Percentiles rank a stretch among this genome's conserved stretches.
Evolutionary conservation across 768 basidiomycete species (phyloP).

Genomic region (Russula olivacea): DNA sequence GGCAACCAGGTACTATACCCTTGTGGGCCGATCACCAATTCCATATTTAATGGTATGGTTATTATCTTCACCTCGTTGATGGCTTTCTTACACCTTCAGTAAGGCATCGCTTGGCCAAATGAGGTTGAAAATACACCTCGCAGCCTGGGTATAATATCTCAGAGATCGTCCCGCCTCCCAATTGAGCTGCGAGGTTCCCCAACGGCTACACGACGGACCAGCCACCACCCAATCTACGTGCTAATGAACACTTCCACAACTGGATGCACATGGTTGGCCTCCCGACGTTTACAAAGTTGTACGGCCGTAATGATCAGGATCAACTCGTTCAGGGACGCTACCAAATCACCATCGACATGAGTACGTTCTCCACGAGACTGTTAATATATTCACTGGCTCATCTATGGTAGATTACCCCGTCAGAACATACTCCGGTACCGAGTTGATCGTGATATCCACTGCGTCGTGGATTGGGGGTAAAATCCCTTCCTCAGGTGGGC

Average conservation of each 20-base stretch:
- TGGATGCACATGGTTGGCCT: conserved; percentile 99
- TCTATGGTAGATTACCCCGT: too few relatives aligned
- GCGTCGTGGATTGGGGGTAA: too few relatives aligned
- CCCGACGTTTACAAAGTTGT: conserved; percentile 95
- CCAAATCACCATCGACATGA: conserved; percentile 68
- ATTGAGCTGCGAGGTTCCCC: conserved; percentile 75
- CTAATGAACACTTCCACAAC: conserved; percentile 93
- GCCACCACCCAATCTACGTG: conserved; percentile 67
- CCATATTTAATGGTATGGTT: too few relatives aligned
- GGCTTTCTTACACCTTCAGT: too few relatives aligned
- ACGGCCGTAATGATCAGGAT: conserved; percentile 81
- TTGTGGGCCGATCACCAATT: too few relatives aligned
- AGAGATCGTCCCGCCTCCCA: conserved; percentile 85
- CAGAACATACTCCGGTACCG: too few relatives aligned
- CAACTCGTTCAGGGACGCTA: conserved; percentile 70
- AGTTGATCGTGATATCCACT: too few relatives aligned
- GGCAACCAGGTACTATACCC: too few relatives aligned
- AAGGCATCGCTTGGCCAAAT: conserved; percentile 92
- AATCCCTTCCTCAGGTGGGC: too few relatives aligned
- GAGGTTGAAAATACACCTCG: conserved; percentile 84
- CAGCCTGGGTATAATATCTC: conserved; percentile 57
- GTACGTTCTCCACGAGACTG: too few relatives aligned
- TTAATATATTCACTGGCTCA: too few relatives aligned
- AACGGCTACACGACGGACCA: conserved; percentile 59
- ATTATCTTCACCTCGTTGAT: too few relatives aligned